A percentile compares a stretch with the other conserved stretches of the same genome.
Evolutionary conservation across 129 eudicot species (phyloP).

Genomic region (Artemisia argyi): DNA sequence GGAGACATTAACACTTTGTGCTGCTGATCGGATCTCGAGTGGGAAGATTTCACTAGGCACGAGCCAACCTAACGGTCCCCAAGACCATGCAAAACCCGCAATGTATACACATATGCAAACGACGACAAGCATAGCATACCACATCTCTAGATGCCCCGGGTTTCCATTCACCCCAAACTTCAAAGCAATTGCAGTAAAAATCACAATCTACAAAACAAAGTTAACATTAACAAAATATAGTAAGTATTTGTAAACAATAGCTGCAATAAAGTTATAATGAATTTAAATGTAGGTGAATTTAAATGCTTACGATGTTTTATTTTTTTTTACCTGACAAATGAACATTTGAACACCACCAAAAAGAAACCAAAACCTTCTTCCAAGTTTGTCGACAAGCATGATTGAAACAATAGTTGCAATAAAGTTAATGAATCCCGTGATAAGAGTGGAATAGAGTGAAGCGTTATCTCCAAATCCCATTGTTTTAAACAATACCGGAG

Average conservation of each 20-base stretch:
- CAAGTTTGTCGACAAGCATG: not conserved
- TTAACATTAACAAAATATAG: too few relatives aligned
- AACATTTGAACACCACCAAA: too few relatives aligned
- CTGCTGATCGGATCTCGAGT: conserved; percentile 55
- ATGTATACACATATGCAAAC: conserved; percentile 39
- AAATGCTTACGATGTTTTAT: too few relatives aligned
- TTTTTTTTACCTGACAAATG: too few relatives aligned
- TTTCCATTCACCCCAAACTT: too few relatives aligned
- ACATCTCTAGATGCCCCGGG: too few relatives aligned
- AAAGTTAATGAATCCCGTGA: not conserved
- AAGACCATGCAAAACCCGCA: conserved; percentile 65
- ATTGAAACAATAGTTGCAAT: not conserved
- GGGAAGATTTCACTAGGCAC: conserved; percentile 67
- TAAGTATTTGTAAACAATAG: too few relatives aligned
- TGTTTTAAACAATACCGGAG: not conserved
- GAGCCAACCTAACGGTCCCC: conserved; percentile 76
- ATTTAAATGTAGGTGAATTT: too few relatives aligned
- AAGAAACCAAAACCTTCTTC: not conserved
- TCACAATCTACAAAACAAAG: too few relatives aligned
- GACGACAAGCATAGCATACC: too few relatives aligned
- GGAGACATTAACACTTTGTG: conserved; percentile 45
- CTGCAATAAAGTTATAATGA: too few relatives aligned
- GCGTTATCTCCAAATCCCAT: not conserved
- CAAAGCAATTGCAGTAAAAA: too few relatives aligned
- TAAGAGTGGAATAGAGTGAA: not conserved